phyloP scores from a whole-genome alignment of 2,329 filamentous ascomycete species.

The Ceratocystiopsis minuta region DNA sequence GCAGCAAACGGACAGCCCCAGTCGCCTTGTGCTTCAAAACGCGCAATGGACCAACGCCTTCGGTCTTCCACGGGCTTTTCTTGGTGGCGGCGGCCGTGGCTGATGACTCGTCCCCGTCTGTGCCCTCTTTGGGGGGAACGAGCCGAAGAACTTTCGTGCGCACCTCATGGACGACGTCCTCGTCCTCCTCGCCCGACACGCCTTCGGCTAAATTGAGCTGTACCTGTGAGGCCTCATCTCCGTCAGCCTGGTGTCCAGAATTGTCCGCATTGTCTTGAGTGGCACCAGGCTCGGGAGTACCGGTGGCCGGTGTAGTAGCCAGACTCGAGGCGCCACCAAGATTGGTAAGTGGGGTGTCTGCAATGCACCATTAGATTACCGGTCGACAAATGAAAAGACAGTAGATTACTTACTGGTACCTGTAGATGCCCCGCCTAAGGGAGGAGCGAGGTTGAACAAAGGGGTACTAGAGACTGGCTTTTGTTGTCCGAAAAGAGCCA shows the following conservation, averaged over 20 bases:
- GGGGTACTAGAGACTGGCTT: conserved; percentile 11
- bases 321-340: conserved; percentile 42
- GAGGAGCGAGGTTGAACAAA: conserved; percentile 16
- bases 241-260: conserved; percentile 28
- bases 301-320: conserved; percentile 39
- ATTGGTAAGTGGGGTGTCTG: conserved; percentile 34
- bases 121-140: conserved; percentile 25
- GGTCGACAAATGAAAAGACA: background rate
- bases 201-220: conserved; percentile 52
- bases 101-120: conserved; percentile 27
- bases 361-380: conserved; percentile 2
- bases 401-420: conserved; percentile 22
- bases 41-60: conserved; percentile 54
- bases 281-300: conserved; percentile 38
- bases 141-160: conserved; percentile 53
- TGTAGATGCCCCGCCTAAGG: conserved; percentile 20
- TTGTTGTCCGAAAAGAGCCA: conserved; percentile 13
- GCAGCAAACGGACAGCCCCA: conserved; percentile 45
- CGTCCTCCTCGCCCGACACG: conserved; percentile 53
- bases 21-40: conserved; percentile 58
- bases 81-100: conserved; percentile 20
- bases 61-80: conserved; percentile 43
- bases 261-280: conserved; percentile 22
- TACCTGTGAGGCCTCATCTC: conserved; percentile 42
- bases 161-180: conserved; percentile 51